Conservation (phyloP, 2,329 filamentous ascomycete species). For the Cryphonectria nitschkei region DNA sequence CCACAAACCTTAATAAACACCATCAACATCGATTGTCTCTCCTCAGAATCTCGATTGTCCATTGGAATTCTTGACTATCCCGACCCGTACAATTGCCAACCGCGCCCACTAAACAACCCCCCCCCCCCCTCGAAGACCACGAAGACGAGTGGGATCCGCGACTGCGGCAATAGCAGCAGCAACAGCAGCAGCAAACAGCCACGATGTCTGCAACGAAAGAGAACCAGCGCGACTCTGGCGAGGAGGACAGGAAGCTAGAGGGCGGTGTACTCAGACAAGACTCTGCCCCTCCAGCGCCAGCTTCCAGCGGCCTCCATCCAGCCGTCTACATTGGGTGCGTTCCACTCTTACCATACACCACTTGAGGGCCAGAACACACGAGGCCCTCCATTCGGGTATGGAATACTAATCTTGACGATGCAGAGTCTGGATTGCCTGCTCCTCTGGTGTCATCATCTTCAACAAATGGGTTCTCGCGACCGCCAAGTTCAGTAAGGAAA, state of each 20-base stretch:
- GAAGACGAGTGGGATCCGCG: slow-evolving; percentile 2
- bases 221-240: slow-evolving; percentile 29
- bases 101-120: neutral
- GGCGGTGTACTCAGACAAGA: slow-evolving; percentile 28
- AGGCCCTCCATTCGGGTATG: neutral
- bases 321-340: slow-evolving; percentile 72
- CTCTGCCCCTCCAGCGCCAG: slow-evolving; percentile 21
- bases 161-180: neutral
- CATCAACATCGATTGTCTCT: neutral
- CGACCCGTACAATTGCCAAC: neutral
- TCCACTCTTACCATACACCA: neutral
- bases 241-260: slow-evolving; percentile 31
- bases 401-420: slow-evolving; percentile 17
- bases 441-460: slow-evolving; percentile 89
- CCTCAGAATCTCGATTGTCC: neutral
- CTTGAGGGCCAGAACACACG: neutral
- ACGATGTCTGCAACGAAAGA: slow-evolving; percentile 29
- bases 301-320: slow-evolving; percentile 59
- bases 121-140: neutral
- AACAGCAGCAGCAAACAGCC: neutral
- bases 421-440: slow-evolving; percentile 86
- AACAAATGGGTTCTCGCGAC: slow-evolving; percentile 94
- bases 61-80: neutral
- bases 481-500: slow-evolving; percentile 60
- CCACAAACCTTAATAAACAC: neutral